These are phyloP conservation scores for Silene uniflora DNA, from an alignment of 148 eudicot genomes.

Conservation along the genomic window DNA sequence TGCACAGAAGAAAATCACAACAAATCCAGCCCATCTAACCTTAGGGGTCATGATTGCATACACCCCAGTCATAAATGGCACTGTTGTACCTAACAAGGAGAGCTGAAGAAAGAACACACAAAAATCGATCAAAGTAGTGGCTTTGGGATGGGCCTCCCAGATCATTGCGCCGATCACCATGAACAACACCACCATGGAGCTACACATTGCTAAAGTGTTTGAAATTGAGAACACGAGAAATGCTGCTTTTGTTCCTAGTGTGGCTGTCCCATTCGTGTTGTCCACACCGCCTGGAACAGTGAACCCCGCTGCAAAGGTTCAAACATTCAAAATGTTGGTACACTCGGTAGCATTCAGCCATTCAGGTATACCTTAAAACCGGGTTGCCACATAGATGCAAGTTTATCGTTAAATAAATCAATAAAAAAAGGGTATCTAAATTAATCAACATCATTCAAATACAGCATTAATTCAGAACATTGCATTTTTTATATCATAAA, in stretches of 20 bases:
- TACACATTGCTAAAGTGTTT: background rate
- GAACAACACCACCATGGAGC: background rate
- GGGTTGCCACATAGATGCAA: no score
- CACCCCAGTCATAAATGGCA: background rate
- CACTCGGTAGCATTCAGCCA: no score
- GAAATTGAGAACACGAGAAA: background rate
- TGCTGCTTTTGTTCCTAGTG: background rate
- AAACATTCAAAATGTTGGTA: no score
- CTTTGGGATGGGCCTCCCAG: background rate
- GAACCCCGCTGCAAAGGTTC: background rate
- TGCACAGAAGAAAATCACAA: conserved; percentile 5
- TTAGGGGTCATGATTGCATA: background rate
- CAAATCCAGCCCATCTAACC: conserved; percentile 2
- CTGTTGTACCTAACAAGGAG: background rate
- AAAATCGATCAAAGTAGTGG: background rate
- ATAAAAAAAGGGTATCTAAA: no score
- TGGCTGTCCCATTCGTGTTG: background rate
- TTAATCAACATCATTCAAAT: no score
- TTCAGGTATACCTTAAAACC: no score
- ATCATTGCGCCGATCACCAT: background rate
- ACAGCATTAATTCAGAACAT: no score
- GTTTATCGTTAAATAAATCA: no score
- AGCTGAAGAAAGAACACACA: background rate
- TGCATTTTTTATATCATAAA: no score
- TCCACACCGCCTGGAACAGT: background rate